Evolutionary conservation across 2,329 filamentous ascomycete genomes (phyloP), one percentile per base, ranked within the genome.

Genomic region (Diaporthe citrichinensis): DNA sequence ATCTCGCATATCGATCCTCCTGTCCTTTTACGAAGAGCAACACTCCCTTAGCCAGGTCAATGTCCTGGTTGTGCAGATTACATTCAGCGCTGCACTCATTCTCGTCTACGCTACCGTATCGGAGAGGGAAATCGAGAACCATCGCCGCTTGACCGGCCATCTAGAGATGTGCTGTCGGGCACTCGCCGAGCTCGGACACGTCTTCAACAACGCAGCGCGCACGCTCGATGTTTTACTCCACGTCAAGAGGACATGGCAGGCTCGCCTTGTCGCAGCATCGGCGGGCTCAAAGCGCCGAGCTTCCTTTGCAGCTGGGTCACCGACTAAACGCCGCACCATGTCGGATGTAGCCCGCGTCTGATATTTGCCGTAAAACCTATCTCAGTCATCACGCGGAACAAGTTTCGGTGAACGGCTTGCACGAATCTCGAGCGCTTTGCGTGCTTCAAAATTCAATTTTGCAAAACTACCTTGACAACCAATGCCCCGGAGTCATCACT

Each of bases 81-180:
- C 76, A 7, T 78, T 75, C 51, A 78, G 77, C 9, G 78, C 78
- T 7, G 74, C 76, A 0, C 74, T 78, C 14, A 51, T 78, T 6
- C 68, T 78, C 1, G 74, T 78, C 28, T 78, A 78, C 34, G 78
- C 77, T 12, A 65, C 71, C 20, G 73, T 78, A 1, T 67, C 76
- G 10, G 62, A 74, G 20, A 73, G 61, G 25, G 72, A 74, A 12
- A 61, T 77, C 31, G 53, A 78, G 53, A 74, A 65, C 8, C 59
- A 65, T 8, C 59, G 59, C 36, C 59, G 39, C n/a, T 65, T 77
- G 10, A 68, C 73, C 14, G 53, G 58, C 17, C 57, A 78, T 53
- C 72, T 79, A 7, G 75, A 59, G 53, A 67, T 73, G 12, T 78
- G 77, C 34, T 78, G 77, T 25, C 67, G 78, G 10, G 77, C 78